Base-by-base conservation (phyloP, 495 filamentous ascomycete genomes). In the Penicillium mononematosum region DNA sequence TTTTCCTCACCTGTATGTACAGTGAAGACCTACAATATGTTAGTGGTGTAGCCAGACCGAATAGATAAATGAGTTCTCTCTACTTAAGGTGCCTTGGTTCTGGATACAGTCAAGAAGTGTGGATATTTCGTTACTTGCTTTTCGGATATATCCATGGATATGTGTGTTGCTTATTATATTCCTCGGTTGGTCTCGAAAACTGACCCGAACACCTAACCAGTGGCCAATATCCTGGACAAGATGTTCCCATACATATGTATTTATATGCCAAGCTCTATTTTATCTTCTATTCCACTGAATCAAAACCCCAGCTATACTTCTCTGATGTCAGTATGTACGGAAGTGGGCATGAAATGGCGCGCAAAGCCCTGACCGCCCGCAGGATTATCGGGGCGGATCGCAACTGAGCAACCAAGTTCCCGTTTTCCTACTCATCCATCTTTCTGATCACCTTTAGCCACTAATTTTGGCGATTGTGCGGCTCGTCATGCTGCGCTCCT, bases 401-500 rank as follows among this genome's bases (percentile, higher is more conserved):
- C 71, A 72, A 75, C 58, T 50, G 72, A 75, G 63, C 67, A 70
- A 68, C 69, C 53, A 69, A 61, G 31, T 69, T 73, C 70, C 59
- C 64, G 65, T 68, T 68, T 66, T 54, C 55, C 68, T 67, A 69
- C 68, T 56, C 71, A 71, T 66, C 64, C 62, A 69, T 63, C 59
- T 58, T 61, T 62, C 53, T 53, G 46, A 63, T 63, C 57, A 59
- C 68, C 57, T 55, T 31, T 39, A 55, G 53, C 70, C 63, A 62
- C 65, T 64, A 56, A 56, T 53, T 55, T 65, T 65, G 68, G 66
- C 69, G 71, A 75, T 72, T 69, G 70, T 73, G 76, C 69, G 66
- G 77, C 73, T 69, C 70, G 70, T 67, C 63, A 79, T 79, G 77
- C 77, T 79, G 75, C 75, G 77, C 69, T 75, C 71, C 53, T 76